Evolutionary conservation across 257 asterid species (phyloP).

Genomic region (Salvia miltiorrhiza): DNA sequence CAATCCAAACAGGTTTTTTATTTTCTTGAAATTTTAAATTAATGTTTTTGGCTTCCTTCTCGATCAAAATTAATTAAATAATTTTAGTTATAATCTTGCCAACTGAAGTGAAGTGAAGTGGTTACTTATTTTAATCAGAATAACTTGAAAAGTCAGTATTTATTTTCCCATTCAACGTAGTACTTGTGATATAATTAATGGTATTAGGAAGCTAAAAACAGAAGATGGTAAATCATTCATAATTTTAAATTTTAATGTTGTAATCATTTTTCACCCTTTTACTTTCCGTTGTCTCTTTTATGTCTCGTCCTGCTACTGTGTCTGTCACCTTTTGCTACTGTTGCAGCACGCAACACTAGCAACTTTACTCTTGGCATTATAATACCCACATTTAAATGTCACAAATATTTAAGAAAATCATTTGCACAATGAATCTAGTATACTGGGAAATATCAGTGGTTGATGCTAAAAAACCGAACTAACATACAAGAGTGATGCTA

Average conservation of each 20-base stretch:
- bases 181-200: too few species aligned
- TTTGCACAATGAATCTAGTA: too few species aligned
- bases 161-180: too few species aligned
- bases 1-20: slow-evolving; percentile 35
- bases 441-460: too few species aligned
- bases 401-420: background rate
- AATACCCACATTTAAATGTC: background rate
- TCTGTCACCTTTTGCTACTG: background rate
- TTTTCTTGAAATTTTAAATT: background rate
- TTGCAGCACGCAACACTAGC: background rate
- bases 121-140: too few species aligned
- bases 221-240: background rate
- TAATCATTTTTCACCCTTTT: background rate
- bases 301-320: background rate
- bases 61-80: background rate
- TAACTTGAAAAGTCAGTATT: too few species aligned
- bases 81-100: background rate
- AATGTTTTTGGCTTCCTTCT: background rate
- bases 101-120: too few species aligned
- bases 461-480: background rate
- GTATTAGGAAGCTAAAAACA: too few species aligned
- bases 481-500: too few species aligned
- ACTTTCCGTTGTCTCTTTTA: slow-evolving; percentile 1
- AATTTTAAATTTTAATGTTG: background rate
- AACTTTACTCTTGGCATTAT: background rate